Evolutionary conservation across 2,329 filamentous ascomycete species (phyloP), one percentile per base, ranked within the genome.

Genomic region (Ascochyta lentis): DNA sequence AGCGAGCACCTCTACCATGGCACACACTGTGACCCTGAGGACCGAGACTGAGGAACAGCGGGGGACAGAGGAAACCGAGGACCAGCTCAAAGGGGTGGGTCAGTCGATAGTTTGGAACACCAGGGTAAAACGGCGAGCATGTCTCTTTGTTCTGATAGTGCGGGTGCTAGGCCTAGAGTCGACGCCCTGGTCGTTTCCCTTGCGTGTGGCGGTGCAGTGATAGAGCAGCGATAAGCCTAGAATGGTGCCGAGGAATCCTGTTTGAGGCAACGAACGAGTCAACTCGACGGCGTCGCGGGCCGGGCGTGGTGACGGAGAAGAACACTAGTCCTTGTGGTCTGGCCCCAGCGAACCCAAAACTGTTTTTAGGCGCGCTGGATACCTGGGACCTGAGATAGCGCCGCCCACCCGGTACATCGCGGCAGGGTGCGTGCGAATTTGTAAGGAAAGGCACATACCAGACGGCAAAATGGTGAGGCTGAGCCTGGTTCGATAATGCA

Each of bases 1-100:
- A 37, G 55, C 55, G 33, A 59, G 39, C 26, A 58, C 35, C 59
- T 59, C 46, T 55, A 55, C 53, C 53, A 47, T 56, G 53, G 53
- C 47, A 39, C 47, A 43, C 47, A 16, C 42, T 34, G 31, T 19
- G 42, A 23, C 38, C 47, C 43, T 48, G 38, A 22, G 13, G 38
- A 34, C 47, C 53, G 33, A 47, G 38, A 45, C 24, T 27, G 47
- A 56, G 42, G 53, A 47, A 43, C 13, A 2, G 42, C 31, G 27
- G 52, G 44, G 37, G 26, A 23, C 38, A 43, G 34, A 41, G 47
- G 41, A 37, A 12, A 23, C n/a, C 4, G 39, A 35, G 23, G 41
- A 44, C 9, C 33, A 46, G 8, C 34, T 35, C 35, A 31, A 13
- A n/a, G 23, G n/a, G 47, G 41, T 46, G 53, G 53, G 43, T 35